phyloP scores from a whole-genome alignment of 495 filamentous ascomycete species.

The Podospora pseudoanserina region DNA sequence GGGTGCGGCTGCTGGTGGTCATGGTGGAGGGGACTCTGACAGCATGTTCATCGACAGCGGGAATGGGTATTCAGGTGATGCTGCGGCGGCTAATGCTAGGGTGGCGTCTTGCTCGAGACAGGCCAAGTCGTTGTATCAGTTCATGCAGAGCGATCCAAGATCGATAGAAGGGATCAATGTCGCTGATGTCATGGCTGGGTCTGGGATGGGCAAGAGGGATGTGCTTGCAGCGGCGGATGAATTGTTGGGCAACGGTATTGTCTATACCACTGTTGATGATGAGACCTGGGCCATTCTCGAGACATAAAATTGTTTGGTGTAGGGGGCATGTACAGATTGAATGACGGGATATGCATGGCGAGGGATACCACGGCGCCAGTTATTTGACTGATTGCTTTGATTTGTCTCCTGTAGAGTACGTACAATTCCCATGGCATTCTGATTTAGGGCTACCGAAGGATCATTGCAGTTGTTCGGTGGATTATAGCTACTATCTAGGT shows the following conservation, averaged over 20 bases:
- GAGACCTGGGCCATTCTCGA: constrained; percentile 73
- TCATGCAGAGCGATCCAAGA: constrained; percentile 59
- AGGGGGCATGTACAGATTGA: background rate
- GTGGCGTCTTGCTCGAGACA: constrained; percentile 50
- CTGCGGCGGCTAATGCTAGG: constrained; percentile 16
- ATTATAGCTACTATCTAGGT: background rate
- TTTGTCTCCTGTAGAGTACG: background rate
- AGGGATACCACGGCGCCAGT: constrained; percentile 1
- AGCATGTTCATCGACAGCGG: constrained; percentile 52
- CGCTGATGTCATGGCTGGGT: constrained; percentile 63
- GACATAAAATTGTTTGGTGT: background rate
- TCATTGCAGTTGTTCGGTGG: background rate
- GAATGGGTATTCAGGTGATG: constrained; percentile 26
- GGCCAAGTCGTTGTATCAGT: constrained; percentile 65
- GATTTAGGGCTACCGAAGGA: background rate
- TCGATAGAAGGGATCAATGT: constrained; percentile 78
- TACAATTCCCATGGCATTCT: background rate
- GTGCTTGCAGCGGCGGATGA: constrained; percentile 75
- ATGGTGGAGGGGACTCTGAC: constrained; percentile 29
- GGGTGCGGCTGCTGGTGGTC: constrained; percentile 35
- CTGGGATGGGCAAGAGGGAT: constrained; percentile 61
- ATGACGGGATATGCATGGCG: background rate
- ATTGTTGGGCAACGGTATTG: constrained; percentile 64
- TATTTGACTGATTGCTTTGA: background rate
- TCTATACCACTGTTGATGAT: constrained; percentile 91